phyloP scores from a whole-genome alignment of 163 green algal genomes.

The Smithsoniella earleae region DNA sequence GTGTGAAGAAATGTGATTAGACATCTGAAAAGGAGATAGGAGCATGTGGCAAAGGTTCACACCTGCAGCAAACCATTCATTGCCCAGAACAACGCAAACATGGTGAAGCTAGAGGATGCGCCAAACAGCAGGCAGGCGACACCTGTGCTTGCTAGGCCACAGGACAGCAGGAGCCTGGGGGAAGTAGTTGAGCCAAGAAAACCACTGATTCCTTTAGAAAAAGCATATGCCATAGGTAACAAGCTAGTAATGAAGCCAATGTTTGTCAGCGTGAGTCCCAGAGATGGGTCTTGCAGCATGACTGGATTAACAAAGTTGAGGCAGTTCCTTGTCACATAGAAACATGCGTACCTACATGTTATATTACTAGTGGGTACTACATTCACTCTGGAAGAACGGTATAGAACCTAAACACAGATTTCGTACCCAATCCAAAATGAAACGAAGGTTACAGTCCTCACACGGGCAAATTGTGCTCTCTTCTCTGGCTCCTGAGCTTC shows the following conservation, averaged over 20 bases:
- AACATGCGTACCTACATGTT: conserved; percentile 54
- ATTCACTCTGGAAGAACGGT: background rate
- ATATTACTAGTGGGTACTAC: background rate
- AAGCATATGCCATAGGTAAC: conserved; percentile 85
- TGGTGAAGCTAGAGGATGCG: conserved; percentile 40
- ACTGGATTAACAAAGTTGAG: conserved; percentile 83
- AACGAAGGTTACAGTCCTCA: background rate
- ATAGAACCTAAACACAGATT: background rate
- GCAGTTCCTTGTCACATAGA: conserved; percentile 84
- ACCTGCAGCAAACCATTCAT: conserved; percentile 76
- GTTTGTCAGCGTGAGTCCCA: conserved; percentile 54
- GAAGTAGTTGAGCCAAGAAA: conserved; percentile 72
- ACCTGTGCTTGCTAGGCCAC: conserved; percentile 76
- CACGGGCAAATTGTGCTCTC: background rate
- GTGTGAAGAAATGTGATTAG: no score
- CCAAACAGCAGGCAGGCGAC: conserved; percentile 52
- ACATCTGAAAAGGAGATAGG: no score
- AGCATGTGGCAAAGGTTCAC: no score
- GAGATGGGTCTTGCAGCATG: conserved; percentile 72
- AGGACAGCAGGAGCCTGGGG: conserved; percentile 64
- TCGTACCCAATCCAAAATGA: conserved; percentile 24
- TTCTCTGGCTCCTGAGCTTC: conserved; percentile 7
- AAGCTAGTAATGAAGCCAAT: conserved; percentile 86
- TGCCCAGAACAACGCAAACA: conserved; percentile 71
- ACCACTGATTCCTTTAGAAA: conserved; percentile 74